Evolutionary conservation across 2,329 filamentous ascomycete genomes (phyloP).

Genomic region (Colletotrichum aenigma): DNA sequence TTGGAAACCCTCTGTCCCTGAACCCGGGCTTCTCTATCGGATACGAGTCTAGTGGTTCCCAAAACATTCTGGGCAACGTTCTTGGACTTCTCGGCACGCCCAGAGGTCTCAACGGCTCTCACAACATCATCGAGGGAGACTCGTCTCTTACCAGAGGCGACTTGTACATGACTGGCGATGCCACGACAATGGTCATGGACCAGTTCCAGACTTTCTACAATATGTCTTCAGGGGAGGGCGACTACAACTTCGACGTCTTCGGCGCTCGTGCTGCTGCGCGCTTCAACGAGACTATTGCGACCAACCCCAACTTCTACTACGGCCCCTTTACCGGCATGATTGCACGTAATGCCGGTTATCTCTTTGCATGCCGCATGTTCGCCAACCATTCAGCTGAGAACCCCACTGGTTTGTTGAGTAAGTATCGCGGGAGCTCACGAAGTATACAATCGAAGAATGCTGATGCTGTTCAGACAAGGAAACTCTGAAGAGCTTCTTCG

Average conservation of each 20-base stretch:
- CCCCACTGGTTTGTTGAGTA: constrained; percentile 30
- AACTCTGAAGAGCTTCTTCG: constrained; percentile 51
- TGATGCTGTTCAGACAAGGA: constrained; percentile 29
- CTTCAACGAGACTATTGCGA: constrained; percentile 49
- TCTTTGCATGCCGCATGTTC: constrained; percentile 46
- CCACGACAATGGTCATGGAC: constrained; percentile 54
- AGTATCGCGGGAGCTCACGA: not conserved
- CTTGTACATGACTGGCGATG: constrained; percentile 55
- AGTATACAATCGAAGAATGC: not conserved
- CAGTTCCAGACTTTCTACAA: constrained; percentile 48
- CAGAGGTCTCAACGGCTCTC: constrained; percentile 52
- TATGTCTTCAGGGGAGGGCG: constrained; percentile 9
- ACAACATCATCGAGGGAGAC: constrained; percentile 61
- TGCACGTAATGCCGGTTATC: constrained; percentile 51
- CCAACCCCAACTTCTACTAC: constrained; percentile 60
- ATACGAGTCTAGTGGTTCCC: constrained; percentile 39
- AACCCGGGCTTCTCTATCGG: constrained; percentile 57
- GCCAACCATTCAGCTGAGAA: constrained; percentile 47
- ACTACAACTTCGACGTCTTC: constrained; percentile 42
- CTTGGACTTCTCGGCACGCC: constrained; percentile 49
- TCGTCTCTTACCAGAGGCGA: constrained; percentile 56
- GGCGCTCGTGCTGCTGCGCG: constrained; percentile 46
- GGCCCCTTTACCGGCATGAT: constrained; percentile 56
- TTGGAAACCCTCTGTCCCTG: constrained; percentile 54
- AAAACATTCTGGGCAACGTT: constrained; percentile 46